Percentiles rank a stretch among this genome's conserved stretches.
These are phyloP conservation scores for Dioscorea cayenensis DNA, from an alignment of 116 monocot genomes.

Conservation along the genomic window DNA sequence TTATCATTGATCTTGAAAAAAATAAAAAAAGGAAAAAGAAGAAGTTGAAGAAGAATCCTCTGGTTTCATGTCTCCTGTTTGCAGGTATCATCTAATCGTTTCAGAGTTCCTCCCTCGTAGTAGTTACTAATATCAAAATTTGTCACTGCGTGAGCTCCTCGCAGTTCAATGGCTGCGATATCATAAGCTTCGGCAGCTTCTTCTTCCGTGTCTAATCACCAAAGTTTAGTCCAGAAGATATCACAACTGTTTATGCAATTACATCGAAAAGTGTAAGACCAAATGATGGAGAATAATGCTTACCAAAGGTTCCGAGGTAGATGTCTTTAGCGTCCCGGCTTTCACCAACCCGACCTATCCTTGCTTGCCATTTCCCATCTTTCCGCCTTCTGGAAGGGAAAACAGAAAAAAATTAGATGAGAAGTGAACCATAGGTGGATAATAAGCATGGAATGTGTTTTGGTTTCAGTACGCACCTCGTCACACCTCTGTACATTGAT, in stretches of 20 bases:
- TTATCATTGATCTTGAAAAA: background rate
- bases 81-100: constrained; percentile 11
- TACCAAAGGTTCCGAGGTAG: constrained; percentile 80
- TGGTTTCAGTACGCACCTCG: constrained; percentile 33
- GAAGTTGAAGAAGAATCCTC: background rate
- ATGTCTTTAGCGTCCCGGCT: constrained; percentile 68
- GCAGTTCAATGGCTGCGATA: constrained; percentile 42
- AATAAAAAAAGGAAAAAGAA: background rate
- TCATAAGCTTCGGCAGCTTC: constrained; percentile 56
- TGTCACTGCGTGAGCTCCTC: constrained; percentile 47
- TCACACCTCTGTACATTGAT: constrained; percentile 71
- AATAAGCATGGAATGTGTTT: background rate
- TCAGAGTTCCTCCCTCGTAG: constrained; percentile 17
- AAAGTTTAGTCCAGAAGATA: too few species aligned
- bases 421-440: background rate
- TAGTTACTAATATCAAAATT: constrained; percentile 58
- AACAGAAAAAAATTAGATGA: background rate
- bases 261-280: background rate
- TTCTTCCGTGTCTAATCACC: constrained; percentile 36
- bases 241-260: too few species aligned
- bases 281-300: constrained; percentile 12
- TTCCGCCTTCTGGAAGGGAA: constrained; percentile 36
- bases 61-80: background rate
- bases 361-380: constrained; percentile 83
- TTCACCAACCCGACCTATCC: constrained; percentile 64